These are phyloP conservation scores for Sinapis alba DNA, from an alignment of 441 rosid genomes.

Conservation along the genomic window DNA sequence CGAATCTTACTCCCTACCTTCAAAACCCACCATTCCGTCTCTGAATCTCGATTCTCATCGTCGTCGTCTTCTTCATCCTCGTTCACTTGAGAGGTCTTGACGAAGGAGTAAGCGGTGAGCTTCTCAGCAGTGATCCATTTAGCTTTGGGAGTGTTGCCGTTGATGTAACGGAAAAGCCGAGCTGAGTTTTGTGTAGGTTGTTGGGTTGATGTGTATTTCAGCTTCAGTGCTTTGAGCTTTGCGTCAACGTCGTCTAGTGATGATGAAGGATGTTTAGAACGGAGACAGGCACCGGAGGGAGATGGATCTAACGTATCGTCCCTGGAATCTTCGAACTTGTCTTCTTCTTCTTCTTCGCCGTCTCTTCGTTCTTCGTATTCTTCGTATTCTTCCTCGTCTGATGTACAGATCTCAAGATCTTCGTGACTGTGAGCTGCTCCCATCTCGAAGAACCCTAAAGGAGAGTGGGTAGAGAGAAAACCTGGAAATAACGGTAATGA, in stretches of 20 bases:
- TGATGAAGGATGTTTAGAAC: conserved; percentile 58
- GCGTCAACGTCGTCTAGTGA: conserved; percentile 84
- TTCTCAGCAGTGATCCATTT: conserved; percentile 89
- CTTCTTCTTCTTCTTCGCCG: conserved; percentile 49
- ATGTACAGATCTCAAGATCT: conserved; percentile 73
- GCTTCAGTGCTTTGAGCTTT: conserved; percentile 70
- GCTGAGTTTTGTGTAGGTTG: conserved; percentile 52
- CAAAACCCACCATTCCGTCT: conserved; percentile 73
- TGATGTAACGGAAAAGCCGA: conserved; percentile 78
- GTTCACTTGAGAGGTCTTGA: conserved; percentile 48
- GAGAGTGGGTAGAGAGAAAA: not conserved
- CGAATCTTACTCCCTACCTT: conserved; percentile 68
- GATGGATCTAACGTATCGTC: conserved; percentile 58
- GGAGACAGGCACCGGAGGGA: conserved; percentile 38
- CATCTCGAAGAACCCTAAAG: conserved; percentile 39
- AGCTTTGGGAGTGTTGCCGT: conserved; percentile 88
- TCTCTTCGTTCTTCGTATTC: conserved; percentile 37
- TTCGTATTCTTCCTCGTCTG: conserved; percentile 59
- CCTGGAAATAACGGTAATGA: conserved; percentile 7
- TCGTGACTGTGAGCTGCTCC: conserved; percentile 84
- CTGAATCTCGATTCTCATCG: conserved; percentile 47
- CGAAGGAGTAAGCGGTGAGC: conserved; percentile 58
- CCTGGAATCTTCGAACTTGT: conserved; percentile 55
- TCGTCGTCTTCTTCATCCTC: conserved; percentile 61
- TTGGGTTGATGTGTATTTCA: conserved; percentile 66